Base-by-base conservation (phyloP, 2,329 filamentous ascomycete genomes). In the Aspergillus costaricaensis region DNA sequence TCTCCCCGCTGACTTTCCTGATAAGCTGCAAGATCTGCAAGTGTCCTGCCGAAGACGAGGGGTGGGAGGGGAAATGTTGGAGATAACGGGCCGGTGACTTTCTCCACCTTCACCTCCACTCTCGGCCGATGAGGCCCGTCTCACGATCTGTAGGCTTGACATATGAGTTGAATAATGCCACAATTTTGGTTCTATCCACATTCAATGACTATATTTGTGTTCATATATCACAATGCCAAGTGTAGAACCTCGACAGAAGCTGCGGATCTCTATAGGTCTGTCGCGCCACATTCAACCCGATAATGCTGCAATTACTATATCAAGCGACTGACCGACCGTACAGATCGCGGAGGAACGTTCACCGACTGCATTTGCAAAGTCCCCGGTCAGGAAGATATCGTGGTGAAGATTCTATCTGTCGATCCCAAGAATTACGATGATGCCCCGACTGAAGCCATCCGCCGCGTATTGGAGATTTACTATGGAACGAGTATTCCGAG, bases 361-460 rank as follows among this genome's bases (percentile, higher is more conserved):
- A 64, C 62, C 17, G 63, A 65, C 51, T 59, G 51, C 23, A 54
- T 54, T 19, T 59, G 55, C 39, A 58, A 54, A 21, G 52, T 57
- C 21, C 44, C 53, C 21, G 52, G 49, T 30, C 32, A 39, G 19
- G 44, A 53, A 5, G 89, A 93, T 73, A 83, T 91, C 51, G 82
- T 94, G 55, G 90, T 93, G 76, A 94, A 94, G 78, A 85, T 96
- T 3, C 85, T 96, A 19, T 95, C 91, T 1, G 91, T 92, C 67
- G 92, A 96, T 73, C 92, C 92, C 3, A 84, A 87, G 58, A 96
- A 96, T 79, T 96, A 96, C 78, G 83, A 87, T 12, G 92, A 96
- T 79, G 92, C 92, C 17, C 61, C 67, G 7, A 66, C 53, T 15
- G 63, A 68, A 55, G 64, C 65, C 4, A 68, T 67, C 55, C 53